Percentiles rank a stretch among this genome's conserved stretches.
These are phyloP conservation scores for Lojkania enalia DNA, from an alignment of 2,329 filamentous ascomycete genomes.

Conservation along the genomic window DNA sequence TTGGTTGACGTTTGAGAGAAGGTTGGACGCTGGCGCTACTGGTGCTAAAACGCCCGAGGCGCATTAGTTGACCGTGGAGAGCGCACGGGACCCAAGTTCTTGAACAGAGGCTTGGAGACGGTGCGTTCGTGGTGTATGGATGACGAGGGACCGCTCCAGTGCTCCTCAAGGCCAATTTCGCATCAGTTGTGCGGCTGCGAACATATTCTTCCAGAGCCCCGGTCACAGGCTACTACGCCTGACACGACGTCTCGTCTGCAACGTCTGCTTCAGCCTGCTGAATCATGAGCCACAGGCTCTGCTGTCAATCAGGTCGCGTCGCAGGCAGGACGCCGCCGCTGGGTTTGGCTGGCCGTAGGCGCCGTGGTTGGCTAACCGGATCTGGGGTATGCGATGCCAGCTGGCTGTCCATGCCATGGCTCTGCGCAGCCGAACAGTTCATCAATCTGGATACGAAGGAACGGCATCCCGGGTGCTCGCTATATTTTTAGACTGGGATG, in stretches of 20 bases:
- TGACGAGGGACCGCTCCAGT: slow-evolving; percentile 24
- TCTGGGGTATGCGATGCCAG: slow-evolving; percentile 30
- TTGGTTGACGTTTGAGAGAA: slow-evolving; percentile 31
- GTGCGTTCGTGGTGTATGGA: slow-evolving; percentile 16
- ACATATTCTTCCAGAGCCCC: slow-evolving; percentile 33
- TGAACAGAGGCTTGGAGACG: slow-evolving; percentile 23
- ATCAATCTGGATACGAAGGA: slow-evolving; percentile 28
- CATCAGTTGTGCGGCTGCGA: slow-evolving; percentile 31
- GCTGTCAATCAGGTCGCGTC: slow-evolving; percentile 21
- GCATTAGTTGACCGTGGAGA: slow-evolving; percentile 42
- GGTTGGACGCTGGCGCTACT: slow-evolving; percentile 32
- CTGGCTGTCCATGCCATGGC: slow-evolving; percentile 23
- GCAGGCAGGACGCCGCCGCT: slow-evolving; percentile 25
- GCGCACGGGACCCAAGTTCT: slow-evolving; percentile 40
- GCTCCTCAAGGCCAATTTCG: slow-evolving; percentile 20
- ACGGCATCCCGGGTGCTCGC: slow-evolving; percentile 26
- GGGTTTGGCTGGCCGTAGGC: slow-evolving; percentile 28
- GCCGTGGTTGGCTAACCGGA: slow-evolving; percentile 23
- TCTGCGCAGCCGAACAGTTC: slow-evolving; percentile 27
- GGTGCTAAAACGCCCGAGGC: slow-evolving; percentile 37
- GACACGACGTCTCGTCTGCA: slow-evolving; percentile 19
- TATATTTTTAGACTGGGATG: slow-evolving; percentile 35
- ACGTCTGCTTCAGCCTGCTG: slow-evolving; percentile 21
- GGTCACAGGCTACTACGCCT: slow-evolving; percentile 31
- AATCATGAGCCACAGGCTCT: slow-evolving; percentile 20